Percentiles rank a stretch among this genome's conserved stretches.
phyloP scores from a whole-genome alignment of 176 grass and related monocot genomes.

The Oryza australiensis region DNA sequence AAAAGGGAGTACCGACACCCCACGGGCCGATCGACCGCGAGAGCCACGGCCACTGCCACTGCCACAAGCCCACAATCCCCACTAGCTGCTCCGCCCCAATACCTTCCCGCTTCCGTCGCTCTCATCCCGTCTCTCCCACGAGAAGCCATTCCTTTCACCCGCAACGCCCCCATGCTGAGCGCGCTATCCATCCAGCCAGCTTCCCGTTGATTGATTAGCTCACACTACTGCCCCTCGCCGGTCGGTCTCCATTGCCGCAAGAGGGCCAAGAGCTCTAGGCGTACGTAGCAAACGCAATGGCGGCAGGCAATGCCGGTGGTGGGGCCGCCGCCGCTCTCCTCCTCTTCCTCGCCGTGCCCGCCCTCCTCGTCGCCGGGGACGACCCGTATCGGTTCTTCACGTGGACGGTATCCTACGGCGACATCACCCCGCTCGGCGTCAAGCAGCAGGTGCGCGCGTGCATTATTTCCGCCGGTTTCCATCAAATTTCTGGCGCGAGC shows the following conservation, averaged over 20 bases:
- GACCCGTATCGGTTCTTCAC: slow-evolving; percentile 95
- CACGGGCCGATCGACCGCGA: background rate
- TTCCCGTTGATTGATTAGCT: background rate
- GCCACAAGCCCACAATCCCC: background rate
- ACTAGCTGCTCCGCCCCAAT: background rate
- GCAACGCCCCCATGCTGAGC: background rate
- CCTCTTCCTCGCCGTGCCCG: background rate
- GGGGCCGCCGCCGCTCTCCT: background rate
- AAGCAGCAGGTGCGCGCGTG: slow-evolving; percentile 62
- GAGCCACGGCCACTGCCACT: background rate
- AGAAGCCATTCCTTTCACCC: background rate
- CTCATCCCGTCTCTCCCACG: background rate
- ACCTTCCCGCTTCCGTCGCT: background rate
- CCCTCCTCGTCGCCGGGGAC: slow-evolving; percentile 48
- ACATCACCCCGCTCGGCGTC: slow-evolving; percentile 86
- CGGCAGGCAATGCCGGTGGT: background rate
- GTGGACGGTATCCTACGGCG: slow-evolving; percentile 77
- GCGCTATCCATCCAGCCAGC: background rate
- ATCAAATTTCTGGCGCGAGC: background rate
- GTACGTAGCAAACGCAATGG: slow-evolving; percentile 22
- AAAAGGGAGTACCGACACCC: background rate
- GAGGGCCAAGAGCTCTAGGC: too few relatives aligned
- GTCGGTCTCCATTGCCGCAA: background rate
- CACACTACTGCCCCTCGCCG: background rate
- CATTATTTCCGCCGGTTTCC: background rate